Conservation (phyloP, 306 rosid genomes). For the Acacia melanoxylon region DNA sequence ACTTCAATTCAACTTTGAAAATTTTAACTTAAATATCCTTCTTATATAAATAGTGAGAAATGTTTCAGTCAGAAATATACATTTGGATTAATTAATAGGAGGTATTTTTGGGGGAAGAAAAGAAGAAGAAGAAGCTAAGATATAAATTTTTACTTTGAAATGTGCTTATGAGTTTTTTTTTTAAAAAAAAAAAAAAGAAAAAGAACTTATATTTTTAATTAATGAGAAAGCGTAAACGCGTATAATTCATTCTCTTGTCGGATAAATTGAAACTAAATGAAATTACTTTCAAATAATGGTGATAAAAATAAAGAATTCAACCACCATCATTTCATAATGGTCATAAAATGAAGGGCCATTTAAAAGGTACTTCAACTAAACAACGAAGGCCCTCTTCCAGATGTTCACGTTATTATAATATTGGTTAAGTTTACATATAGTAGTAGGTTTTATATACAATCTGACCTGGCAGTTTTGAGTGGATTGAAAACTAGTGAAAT, state of each 20-base stretch:
- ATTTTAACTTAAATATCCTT: background rate
- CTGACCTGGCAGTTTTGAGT: background rate
- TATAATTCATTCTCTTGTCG: background rate
- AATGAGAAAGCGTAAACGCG: background rate
- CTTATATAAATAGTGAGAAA: background rate
- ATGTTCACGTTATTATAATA: background rate
- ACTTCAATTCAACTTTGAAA: background rate
- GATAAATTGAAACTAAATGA: background rate
- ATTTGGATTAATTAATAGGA: background rate
- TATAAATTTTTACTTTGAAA: background rate
- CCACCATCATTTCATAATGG: background rate
- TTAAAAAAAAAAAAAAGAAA: too few species aligned
- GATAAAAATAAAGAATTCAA: background rate
- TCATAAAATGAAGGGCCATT: background rate
- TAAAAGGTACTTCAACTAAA: constrained; percentile 23
- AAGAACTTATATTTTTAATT: background rate
- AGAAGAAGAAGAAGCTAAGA: background rate
- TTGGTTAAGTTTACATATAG: background rate
- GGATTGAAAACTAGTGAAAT: background rate
- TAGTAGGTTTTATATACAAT: background rate
- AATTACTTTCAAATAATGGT: background rate
- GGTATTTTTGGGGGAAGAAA: background rate
- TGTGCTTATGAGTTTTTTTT: background rate
- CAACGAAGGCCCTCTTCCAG: background rate
- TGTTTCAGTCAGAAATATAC: too few species aligned